Evolutionary conservation across 352 stramenopile genomes (phyloP), one percentile per base, ranked within the genome.

Genomic region (Phytophthora europaea): DNA sequence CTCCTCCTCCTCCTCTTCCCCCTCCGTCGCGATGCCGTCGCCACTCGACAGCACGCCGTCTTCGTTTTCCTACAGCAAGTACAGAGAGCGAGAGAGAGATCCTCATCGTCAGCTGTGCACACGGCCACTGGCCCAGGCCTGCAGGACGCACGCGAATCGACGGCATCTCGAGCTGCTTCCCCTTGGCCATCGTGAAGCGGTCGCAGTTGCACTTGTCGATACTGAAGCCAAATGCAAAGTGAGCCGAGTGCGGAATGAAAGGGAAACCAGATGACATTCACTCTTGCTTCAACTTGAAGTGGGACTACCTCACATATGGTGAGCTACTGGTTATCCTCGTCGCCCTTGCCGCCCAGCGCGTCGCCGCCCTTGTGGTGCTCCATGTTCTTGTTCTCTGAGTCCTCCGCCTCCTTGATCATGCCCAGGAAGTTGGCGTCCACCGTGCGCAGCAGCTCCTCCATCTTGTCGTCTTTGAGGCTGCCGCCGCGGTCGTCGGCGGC

Each of bases 381-480:
- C 88, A 94, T 94, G 77, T 93, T 94, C 59, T 94, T 94, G 73
- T 94, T 95, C 64, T 95, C 89, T 65, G 86, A 94, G 71, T 98
- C 95, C 72, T 98, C 95, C 33, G 93, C 93, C 57, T 98, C 95
- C 73, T 98, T 98, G 83, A 98, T 98, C 94, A 98, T 99, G 23
- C 91, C 90, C 16, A 98, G 78, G 80, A 98, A 98, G 62, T 98
- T 96, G 59, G 95, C 94, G 79, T 98, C 95, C 43, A 98, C 94
- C 7, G 93, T 97, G 48, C 93, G 87, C 62, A 99, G 78, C 33
- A 98, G 78, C 66, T 98, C 92, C 78, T 98, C 95, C 94, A 98
- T 98, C 69, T 97, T 96, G 71, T 98, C 93, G 69, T 98, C 94
- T 57, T 97, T 94, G 57, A 85, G 70, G 45, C 66, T 88, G 48